Conservation (phyloP, 1,284 basidiomycete species). For the Filobasidium uniguttulatum region DNA sequence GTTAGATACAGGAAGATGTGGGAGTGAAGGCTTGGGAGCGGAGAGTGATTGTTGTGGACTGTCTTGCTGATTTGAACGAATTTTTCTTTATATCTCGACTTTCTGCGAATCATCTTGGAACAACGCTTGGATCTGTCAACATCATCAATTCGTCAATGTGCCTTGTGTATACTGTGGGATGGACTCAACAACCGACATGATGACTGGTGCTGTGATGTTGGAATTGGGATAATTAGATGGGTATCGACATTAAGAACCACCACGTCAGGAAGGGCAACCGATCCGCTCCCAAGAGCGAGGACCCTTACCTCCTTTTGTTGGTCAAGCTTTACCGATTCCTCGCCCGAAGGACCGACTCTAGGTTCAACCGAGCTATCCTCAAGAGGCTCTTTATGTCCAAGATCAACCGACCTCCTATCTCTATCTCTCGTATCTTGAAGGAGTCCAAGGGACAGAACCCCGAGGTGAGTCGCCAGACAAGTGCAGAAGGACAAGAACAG, state of each 20-base stretch:
- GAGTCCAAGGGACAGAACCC: conserved; percentile 59
- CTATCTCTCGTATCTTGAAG: conserved; percentile 76
- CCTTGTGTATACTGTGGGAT: too few species aligned
- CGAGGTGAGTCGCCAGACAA: conserved; percentile 40
- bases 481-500: not conserved
- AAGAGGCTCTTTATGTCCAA: conserved; percentile 85
- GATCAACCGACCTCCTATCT: conserved; percentile 93
- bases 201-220: too few species aligned
- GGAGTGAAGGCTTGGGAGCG: too few species aligned
- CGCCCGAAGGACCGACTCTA: conserved; percentile 86
- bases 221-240: conserved; percentile 49
- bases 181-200: too few species aligned
- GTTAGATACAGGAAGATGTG: too few species aligned
- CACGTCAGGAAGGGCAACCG: conserved; percentile 98
- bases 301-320: conserved; percentile 94
- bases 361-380: conserved; percentile 97
- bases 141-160: too few species aligned
- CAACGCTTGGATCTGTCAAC: too few species aligned
- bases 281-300: conserved; percentile 94
- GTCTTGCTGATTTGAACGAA: too few species aligned
- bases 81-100: too few species aligned
- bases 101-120: too few species aligned
- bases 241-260: conserved; percentile 94
- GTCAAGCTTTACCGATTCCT: conserved; percentile 99
- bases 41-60: too few species aligned